A percentile compares a stretch with the other conserved stretches of the same genome.
phyloP scores from a whole-genome alignment of 371 early-diverging fungal genomes.

The Mucor racemosus region DNA sequence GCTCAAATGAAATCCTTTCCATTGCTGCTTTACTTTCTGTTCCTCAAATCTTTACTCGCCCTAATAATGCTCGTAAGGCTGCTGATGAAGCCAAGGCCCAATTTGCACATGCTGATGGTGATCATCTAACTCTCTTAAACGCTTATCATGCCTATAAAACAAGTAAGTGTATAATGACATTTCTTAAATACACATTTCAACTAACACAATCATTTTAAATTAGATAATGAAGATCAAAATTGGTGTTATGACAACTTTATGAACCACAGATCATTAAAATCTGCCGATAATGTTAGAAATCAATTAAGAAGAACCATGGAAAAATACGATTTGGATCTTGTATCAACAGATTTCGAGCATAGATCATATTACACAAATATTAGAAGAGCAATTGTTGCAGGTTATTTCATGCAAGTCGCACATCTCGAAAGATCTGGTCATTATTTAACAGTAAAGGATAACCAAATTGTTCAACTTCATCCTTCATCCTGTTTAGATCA shows the following conservation, averaged over 20 bases:
- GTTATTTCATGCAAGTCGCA: slow-evolving; percentile 98
- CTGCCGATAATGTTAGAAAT: slow-evolving; percentile 89
- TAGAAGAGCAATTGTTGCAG: slow-evolving; percentile 83
- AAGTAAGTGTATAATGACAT: slow-evolving; percentile 30
- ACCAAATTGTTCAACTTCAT: slow-evolving; percentile 96
- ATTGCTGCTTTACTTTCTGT: slow-evolving; percentile 93
- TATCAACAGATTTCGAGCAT: slow-evolving; percentile 77
- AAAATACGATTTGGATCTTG: slow-evolving; percentile 69
- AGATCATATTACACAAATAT: slow-evolving; percentile 83
- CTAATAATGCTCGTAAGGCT: slow-evolving; percentile 81
- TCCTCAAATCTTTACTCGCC: slow-evolving; percentile 90
- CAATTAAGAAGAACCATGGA: slow-evolving; percentile 90
- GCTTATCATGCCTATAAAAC: slow-evolving; percentile 91
- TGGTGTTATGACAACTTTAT: slow-evolving; percentile 95
- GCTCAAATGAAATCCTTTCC: slow-evolving; percentile 92
- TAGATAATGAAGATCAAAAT: slow-evolving; percentile 66
- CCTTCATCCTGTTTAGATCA: slow-evolving; percentile 87
- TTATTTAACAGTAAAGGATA: slow-evolving; percentile 95
- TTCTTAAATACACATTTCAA: neutral
- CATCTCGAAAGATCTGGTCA: slow-evolving; percentile 88
- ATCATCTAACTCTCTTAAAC: slow-evolving; percentile 93
- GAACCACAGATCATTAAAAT: slow-evolving; percentile 85
- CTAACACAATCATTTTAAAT: neutral
- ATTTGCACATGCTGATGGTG: slow-evolving; percentile 92
- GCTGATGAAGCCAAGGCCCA: slow-evolving; percentile 94